Evolutionary conservation across 2,329 filamentous ascomycete genomes (phyloP).

Genomic region (Rhynchosporium graminicola): DNA sequence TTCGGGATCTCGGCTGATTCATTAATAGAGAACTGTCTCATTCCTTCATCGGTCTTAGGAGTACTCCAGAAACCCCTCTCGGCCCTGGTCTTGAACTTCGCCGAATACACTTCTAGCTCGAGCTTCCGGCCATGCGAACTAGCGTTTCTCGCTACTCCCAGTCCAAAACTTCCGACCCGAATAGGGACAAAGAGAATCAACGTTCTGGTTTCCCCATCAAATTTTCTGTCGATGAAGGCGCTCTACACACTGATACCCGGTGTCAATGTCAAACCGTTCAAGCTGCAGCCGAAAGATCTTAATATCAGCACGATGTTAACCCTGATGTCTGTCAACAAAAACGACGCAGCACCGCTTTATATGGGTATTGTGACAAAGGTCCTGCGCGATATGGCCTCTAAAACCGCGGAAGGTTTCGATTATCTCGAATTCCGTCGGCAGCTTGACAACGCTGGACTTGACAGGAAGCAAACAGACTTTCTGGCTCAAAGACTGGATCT

Average conservation of each 20-base stretch:
- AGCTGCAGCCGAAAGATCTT: slow-evolving; percentile 23
- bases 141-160: slow-evolving; percentile 50
- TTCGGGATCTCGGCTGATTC: slow-evolving; percentile 10
- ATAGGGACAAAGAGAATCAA: slow-evolving; percentile 22
- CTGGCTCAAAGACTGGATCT: slow-evolving; percentile 62
- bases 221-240: slow-evolving; percentile 18
- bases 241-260: slow-evolving; percentile 23
- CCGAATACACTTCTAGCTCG: slow-evolving; percentile 45
- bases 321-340: slow-evolving; percentile 27
- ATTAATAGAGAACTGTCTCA: slow-evolving; percentile 48
- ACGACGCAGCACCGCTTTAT: slow-evolving; percentile 26
- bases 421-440: slow-evolving; percentile 46
- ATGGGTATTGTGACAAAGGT: slow-evolving; percentile 25
- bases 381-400: slow-evolving; percentile 24
- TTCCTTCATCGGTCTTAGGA: slow-evolving; percentile 42
- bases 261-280: slow-evolving; percentile 24
- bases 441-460: slow-evolving; percentile 45
- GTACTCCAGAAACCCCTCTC: slow-evolving; percentile 50
- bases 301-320: slow-evolving; percentile 28
- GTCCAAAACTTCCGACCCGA: slow-evolving; percentile 2
- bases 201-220: slow-evolving; percentile 28
- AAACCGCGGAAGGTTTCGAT: slow-evolving; percentile 41
- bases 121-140: slow-evolving; percentile 50
- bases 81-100: slow-evolving; percentile 58
- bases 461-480: slow-evolving; percentile 52